These are phyloP conservation scores for Colletotrichum agaves DNA, from an alignment of 2,329 filamentous ascomycete genomes.

Conservation along the genomic window DNA sequence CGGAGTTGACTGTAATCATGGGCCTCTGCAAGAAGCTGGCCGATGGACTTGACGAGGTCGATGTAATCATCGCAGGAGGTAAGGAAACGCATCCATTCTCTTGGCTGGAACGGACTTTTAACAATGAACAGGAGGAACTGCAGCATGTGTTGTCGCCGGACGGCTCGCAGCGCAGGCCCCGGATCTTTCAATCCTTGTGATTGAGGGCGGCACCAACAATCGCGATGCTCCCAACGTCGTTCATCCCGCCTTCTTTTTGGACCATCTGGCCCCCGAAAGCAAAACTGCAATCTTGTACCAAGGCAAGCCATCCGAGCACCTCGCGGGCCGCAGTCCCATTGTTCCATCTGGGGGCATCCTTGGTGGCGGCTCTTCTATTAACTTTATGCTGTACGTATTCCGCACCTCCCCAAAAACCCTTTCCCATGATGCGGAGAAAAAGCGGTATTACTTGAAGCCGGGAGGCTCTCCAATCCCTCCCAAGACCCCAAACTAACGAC, in stretches of 20 bases:
- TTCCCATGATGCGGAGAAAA: too few relatives aligned
- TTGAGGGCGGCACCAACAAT: conserved; percentile 66
- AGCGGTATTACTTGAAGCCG: background rate
- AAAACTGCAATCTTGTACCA: conserved; percentile 66
- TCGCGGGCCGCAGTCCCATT: conserved; percentile 55
- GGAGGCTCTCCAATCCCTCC: background rate
- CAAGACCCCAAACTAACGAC: conserved; percentile 5
- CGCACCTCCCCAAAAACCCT: background rate
- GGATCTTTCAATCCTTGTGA: conserved; percentile 59
- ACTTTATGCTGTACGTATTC: conserved; percentile 52
- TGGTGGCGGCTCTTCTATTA: conserved; percentile 62
- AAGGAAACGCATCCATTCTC: background rate
- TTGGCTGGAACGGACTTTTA: background rate
- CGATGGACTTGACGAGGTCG: conserved; percentile 55
- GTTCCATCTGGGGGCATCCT: conserved; percentile 57
- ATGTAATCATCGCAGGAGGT: conserved; percentile 63
- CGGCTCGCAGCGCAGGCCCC: conserved; percentile 61
- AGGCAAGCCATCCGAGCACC: conserved; percentile 55
- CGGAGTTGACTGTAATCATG: conserved; percentile 34
- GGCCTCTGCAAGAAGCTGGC: conserved; percentile 40
- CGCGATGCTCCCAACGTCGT: conserved; percentile 59
- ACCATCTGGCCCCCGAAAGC: conserved; percentile 77
- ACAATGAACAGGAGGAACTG: conserved; percentile 53
- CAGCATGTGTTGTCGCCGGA: conserved; percentile 59
- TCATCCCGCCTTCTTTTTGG: conserved; percentile 62